Evolutionary conservation across 2,329 filamentous ascomycete genomes (phyloP).

Genomic region (Aspergillus sp.): DNA sequence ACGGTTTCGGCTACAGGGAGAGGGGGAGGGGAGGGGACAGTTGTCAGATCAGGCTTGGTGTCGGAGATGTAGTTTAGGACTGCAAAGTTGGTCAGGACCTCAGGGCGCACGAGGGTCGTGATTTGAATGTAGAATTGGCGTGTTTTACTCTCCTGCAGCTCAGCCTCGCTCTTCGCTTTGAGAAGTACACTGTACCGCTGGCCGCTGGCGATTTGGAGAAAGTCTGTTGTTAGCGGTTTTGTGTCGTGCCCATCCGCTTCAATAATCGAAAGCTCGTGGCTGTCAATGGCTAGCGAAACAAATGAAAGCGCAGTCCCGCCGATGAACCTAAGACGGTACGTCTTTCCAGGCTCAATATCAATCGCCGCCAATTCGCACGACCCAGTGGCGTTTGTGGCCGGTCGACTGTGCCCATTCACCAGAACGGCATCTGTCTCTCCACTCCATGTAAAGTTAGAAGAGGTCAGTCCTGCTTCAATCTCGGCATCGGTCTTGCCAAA

Average conservation of each 20-base stretch:
- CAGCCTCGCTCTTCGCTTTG: constrained; percentile 50
- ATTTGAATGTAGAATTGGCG: constrained; percentile 54
- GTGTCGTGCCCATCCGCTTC: constrained; percentile 12
- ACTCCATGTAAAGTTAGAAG: constrained; percentile 59
- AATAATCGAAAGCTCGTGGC: constrained; percentile 62
- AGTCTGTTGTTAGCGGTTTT: constrained; percentile 20
- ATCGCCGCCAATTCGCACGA: constrained; percentile 56
- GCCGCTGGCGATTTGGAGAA: constrained; percentile 61
- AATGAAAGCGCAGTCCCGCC: constrained; percentile 61
- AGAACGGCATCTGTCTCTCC: constrained; percentile 63
- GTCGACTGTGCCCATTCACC: constrained; percentile 61
- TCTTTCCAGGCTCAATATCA: constrained; percentile 62
- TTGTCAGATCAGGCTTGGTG: not conserved
- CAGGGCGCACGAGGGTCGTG: constrained; percentile 31
- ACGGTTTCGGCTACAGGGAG: constrained; percentile 10
- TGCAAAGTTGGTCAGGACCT: constrained; percentile 33
- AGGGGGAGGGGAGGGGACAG: constrained; percentile 5
- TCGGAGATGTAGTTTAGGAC: constrained; percentile 23
- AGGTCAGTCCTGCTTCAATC: constrained; percentile 57
- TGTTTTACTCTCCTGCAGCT: constrained; percentile 41
- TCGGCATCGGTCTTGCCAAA: constrained; percentile 58
- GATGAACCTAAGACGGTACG: constrained; percentile 66
- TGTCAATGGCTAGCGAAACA: constrained; percentile 60
- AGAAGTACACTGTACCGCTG: constrained; percentile 66
- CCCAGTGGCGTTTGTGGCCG: constrained; percentile 36